A percentile compares a stretch with the other conserved stretches of the same genome.
Evolutionary conservation across 2,329 filamentous ascomycete species (phyloP).

Genomic region (Nemania sp.): DNA sequence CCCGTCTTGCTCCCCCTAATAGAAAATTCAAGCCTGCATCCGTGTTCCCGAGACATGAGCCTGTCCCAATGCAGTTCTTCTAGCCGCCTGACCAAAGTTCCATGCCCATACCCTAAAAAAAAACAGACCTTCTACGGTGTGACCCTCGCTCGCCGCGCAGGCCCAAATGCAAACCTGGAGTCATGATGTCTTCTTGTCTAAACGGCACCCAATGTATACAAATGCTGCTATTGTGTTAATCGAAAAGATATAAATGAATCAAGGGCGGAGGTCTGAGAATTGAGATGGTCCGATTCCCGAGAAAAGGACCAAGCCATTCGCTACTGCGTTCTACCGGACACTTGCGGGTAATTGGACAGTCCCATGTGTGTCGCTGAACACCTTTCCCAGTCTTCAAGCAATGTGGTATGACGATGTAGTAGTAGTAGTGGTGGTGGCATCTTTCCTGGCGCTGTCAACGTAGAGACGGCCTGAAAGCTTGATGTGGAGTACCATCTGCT

Average conservation of each 20-base stretch:
- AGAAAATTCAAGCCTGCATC: not conserved
- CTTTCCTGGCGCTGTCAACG: not conserved
- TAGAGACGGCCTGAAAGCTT: not conserved
- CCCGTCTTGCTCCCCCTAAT: not conserved
- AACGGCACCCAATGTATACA: not conserved
- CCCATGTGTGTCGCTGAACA: not conserved
- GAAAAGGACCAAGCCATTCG: not conserved
- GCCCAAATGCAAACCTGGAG: conserved; percentile 14
- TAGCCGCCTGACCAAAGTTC: not conserved
- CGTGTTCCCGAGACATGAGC: conserved; percentile 1
- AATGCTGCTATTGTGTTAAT: not conserved
- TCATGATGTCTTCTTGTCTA: conserved; percentile 11
- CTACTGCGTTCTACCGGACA: not conserved
- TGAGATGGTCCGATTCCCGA: not conserved
- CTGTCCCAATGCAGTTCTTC: not conserved
- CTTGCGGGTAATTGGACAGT: conserved; percentile 30
- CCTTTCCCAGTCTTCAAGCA: not conserved
- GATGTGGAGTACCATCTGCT: not conserved
- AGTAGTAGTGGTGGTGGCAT: not conserved
- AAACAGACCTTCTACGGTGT: not conserved
- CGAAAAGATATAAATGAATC: not conserved
- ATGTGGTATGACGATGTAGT: not conserved
- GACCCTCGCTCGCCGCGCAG: not conserved
- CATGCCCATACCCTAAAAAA: conserved; percentile 3
- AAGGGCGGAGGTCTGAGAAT: not conserved